Evolutionary conservation across 352 stramenopile genomes (phyloP).

Genomic region (Phytophthora hibernalis): DNA sequence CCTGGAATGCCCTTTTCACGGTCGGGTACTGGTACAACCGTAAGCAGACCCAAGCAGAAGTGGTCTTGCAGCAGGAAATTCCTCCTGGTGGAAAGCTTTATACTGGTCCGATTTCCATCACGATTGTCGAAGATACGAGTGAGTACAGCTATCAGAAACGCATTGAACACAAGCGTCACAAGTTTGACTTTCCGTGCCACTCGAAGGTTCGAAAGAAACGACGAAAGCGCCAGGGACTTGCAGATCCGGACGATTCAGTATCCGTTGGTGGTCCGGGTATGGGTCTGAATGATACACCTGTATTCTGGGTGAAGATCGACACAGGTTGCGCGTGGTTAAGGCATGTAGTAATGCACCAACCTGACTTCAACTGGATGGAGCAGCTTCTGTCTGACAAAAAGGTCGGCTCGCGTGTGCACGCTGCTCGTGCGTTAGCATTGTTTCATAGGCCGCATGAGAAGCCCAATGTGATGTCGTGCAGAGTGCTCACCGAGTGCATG

Average conservation of each 20-base stretch:
- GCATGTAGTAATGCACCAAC: constrained; percentile 88
- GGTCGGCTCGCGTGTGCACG: constrained; percentile 82
- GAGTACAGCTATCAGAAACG: constrained; percentile 85
- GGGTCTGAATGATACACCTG: constrained; percentile 87
- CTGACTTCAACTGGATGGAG: constrained; percentile 92
- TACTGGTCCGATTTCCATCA: constrained; percentile 83
- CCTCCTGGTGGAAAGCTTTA: constrained; percentile 82
- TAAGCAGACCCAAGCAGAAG: constrained; percentile 87
- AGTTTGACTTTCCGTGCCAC: constrained; percentile 89
- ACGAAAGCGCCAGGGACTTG: constrained; percentile 80
- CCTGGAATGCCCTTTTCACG: constrained; percentile 88
- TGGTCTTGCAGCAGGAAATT: constrained; percentile 86
- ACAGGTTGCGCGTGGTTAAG: constrained; percentile 77
- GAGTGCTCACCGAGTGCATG: constrained; percentile 87
- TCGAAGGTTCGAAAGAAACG: constrained; percentile 90
- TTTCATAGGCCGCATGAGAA: constrained; percentile 87
- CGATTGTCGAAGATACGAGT: constrained; percentile 87
- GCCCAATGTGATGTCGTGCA: constrained; percentile 87
- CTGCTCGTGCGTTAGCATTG: constrained; percentile 72
- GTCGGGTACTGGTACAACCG: constrained; percentile 91
- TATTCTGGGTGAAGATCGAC: constrained; percentile 90
- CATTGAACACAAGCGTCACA: constrained; percentile 86
- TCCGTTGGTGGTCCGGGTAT: constrained; percentile 80
- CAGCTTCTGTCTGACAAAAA: constrained; percentile 86
- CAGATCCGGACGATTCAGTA: constrained; percentile 81